Evolutionary conservation across 192 early-diverging fungal species (phyloP).

Genomic region (Backusella morwellensis): DNA sequence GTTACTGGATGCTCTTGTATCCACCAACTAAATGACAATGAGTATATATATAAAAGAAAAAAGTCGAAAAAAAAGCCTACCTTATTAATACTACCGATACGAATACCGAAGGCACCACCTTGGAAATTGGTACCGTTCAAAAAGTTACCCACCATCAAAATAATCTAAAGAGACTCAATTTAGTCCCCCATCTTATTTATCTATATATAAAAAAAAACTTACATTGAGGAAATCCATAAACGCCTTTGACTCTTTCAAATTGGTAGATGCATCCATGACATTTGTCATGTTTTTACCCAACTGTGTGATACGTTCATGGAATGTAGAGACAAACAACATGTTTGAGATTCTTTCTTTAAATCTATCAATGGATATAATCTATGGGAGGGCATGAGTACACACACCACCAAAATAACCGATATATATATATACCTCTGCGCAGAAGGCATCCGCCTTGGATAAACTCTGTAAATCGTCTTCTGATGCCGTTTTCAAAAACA

Average conservation of each 20-base stretch:
- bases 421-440: conserved; percentile 47
- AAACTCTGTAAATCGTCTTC: conserved; percentile 60
- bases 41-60: not conserved
- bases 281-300: conserved; percentile 59
- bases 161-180: conserved; percentile 37
- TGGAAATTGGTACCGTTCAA: conserved; percentile 79
- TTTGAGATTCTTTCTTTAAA: conserved; percentile 75
- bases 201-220: not conserved
- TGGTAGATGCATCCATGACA: conserved; percentile 62
- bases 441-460: conserved; percentile 71
- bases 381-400: too few relatives aligned
- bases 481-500: conserved; percentile 60
- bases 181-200: too few relatives aligned
- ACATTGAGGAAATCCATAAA: conserved; percentile 72
- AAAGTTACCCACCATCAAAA: conserved; percentile 80
- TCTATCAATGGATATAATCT: conserved; percentile 76
- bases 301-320: conserved; percentile 60
- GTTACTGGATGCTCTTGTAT: conserved; percentile 70
- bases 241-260: conserved; percentile 61
- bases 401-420: too few relatives aligned
- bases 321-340: conserved; percentile 67
- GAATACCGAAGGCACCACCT: conserved; percentile 84
- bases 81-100: conserved; percentile 84
- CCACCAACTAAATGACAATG: conserved; percentile 52
- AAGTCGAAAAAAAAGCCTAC: conserved; percentile 18